These are phyloP conservation scores for Chalciporus piperatus DNA, from an alignment of 768 basidiomycete species.

Conservation along the genomic window DNA sequence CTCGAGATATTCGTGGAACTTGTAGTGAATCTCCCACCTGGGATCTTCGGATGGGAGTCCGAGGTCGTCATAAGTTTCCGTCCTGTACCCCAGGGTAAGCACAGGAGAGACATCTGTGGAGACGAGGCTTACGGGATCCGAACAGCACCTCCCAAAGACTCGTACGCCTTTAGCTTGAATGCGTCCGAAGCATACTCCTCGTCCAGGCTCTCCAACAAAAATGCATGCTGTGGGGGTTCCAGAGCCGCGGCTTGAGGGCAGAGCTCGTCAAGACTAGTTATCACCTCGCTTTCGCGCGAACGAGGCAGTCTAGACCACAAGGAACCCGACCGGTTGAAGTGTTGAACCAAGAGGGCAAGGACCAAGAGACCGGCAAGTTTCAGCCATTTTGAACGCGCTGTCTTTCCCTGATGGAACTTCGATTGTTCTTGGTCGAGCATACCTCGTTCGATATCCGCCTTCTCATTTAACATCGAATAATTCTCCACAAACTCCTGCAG, in stretches of 20 bases:
- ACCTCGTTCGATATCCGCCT: conserved; percentile 15
- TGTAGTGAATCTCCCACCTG: conserved; percentile 34
- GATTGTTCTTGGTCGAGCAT: not conserved
- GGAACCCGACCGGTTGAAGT: conserved; percentile 4
- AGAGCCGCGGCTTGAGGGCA: conserved; percentile 30
- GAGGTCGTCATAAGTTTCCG: conserved; percentile 52
- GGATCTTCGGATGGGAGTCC: conserved; percentile 46
- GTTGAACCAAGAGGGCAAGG: conserved; percentile 4
- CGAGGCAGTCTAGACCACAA: not conserved
- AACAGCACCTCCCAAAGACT: conserved; percentile 36
- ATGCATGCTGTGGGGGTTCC: conserved; percentile 9
- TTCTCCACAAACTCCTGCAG: not conserved
- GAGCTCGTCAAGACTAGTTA: conserved; percentile 6
- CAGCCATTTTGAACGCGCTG: not conserved
- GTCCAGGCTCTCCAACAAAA: conserved; percentile 24
- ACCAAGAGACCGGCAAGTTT: conserved; percentile 8
- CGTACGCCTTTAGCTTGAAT: conserved; percentile 31
- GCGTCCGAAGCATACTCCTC: conserved; percentile 17
- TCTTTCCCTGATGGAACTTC: not conserved
- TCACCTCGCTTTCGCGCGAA: not conserved
- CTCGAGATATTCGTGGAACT: conserved; percentile 26
- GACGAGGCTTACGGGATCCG: conserved; percentile 27
- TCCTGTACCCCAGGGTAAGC: conserved; percentile 32
- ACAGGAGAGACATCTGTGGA: not conserved
- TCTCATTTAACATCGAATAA: not conserved